Conservation (phyloP, 2,329 filamentous ascomycete genomes). For the Zopfia rhizophila region DNA sequence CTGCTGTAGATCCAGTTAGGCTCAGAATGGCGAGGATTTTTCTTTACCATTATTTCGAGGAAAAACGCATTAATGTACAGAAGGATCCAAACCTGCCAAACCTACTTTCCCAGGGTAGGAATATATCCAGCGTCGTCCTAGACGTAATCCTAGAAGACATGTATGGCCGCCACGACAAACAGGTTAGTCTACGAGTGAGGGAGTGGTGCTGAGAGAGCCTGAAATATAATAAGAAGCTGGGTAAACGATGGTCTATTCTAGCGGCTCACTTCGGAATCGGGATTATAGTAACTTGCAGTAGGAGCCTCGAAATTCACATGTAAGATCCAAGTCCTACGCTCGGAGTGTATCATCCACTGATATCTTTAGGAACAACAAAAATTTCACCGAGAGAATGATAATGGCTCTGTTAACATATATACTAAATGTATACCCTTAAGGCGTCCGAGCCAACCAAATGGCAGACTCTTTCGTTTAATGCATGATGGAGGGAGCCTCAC, state of each 20-base stretch:
- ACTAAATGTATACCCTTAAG: constrained; percentile 12
- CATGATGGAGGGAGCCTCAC: constrained; percentile 2
- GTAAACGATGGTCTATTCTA: constrained; percentile 15
- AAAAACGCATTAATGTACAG: constrained; percentile 14
- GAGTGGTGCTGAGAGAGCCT: constrained; percentile 10
- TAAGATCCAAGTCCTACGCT: constrained; percentile 10
- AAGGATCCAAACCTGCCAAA: constrained; percentile 11
- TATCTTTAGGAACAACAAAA: constrained; percentile 13
- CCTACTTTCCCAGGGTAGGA: constrained; percentile 10
- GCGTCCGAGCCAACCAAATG: constrained; percentile 8
- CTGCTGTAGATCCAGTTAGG: constrained; percentile 11
- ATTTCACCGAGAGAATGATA: constrained; percentile 14
- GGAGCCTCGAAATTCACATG: constrained; percentile 10
- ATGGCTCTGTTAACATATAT: constrained; percentile 18
- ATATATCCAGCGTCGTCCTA: constrained; percentile 13
- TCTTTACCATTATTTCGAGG: constrained; percentile 18
- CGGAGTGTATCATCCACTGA: constrained; percentile 6
- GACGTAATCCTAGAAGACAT: constrained; percentile 15
- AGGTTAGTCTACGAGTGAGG: constrained; percentile 10
- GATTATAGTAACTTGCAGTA: constrained; percentile 15
- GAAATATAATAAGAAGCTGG: constrained; percentile 11
- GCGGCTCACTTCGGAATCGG: constrained; percentile 9
- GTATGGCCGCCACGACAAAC: constrained; percentile 10
- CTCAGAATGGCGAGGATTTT: constrained; percentile 12
- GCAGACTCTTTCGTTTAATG: constrained; percentile 6